Conservation (phyloP, 2,329 filamentous ascomycete genomes). For the Diaporthe citriasiana region DNA sequence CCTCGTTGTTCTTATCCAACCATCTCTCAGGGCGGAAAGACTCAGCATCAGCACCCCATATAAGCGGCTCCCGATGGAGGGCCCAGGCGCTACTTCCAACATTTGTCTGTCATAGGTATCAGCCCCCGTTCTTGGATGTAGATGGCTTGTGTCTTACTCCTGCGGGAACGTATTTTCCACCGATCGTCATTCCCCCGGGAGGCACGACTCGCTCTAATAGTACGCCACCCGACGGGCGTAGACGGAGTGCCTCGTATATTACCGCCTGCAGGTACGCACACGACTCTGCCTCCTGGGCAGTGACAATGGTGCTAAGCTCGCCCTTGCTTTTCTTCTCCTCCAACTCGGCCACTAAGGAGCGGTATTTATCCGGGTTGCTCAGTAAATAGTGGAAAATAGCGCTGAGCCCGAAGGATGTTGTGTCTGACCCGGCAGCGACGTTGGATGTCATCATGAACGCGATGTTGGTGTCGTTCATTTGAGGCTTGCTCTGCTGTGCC, state of each 20-base stretch:
- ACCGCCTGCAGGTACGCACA: slow-evolving; percentile 3
- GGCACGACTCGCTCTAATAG: background rate
- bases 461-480: background rate
- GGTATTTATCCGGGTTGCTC: background rate
- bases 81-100: background rate
- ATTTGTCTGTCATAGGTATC: background rate
- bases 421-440: slow-evolving; percentile 1
- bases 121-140: too few relatives aligned
- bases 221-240: background rate
- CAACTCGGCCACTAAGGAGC: background rate
- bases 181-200: background rate
- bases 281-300: background rate
- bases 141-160: background rate
- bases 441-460: background rate
- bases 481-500: background rate
- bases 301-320: background rate
- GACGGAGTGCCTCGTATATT: background rate
- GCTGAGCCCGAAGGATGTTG: background rate
- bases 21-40: background rate
- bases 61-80: background rate
- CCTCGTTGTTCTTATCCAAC: background rate
- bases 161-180: background rate
- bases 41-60: background rate
- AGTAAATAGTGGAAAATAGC: background rate
- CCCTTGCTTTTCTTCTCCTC: background rate